phyloP scores from a whole-genome alignment of 1,284 basidiomycete species.

The Lentinus polychrous region DNA sequence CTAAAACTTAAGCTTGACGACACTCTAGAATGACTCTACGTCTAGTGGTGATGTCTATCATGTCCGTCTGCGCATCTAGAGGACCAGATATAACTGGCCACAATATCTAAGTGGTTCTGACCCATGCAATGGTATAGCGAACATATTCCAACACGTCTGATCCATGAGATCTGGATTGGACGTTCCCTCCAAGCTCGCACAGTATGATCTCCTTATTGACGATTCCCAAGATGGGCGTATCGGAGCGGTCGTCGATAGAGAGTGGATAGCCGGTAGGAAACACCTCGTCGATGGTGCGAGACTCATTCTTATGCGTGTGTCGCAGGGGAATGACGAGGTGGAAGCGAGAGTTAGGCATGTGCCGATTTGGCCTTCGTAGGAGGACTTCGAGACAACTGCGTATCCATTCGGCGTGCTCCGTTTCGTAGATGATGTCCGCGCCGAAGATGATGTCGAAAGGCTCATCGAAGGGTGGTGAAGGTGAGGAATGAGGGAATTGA shows the following conservation, averaged over 20 bases:
- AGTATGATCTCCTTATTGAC: conserved; percentile 43
- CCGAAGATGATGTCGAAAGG: conserved; percentile 68
- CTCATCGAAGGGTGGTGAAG: conserved; percentile 22
- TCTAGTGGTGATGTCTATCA: too few species aligned
- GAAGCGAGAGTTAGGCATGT: conserved; percentile 33
- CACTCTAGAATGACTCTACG: too few species aligned
- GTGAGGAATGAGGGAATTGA: conserved; percentile 28
- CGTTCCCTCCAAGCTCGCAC: conserved; percentile 43
- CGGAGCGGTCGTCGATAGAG: conserved; percentile 3
- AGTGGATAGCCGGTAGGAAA: conserved; percentile 33
- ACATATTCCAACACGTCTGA: conserved; percentile 53
- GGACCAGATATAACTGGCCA: too few species aligned
- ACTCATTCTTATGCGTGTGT: conserved; percentile 55
- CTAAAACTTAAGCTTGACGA: too few species aligned
- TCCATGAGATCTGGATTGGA: conserved; percentile 16
- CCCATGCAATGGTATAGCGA: conserved; percentile 64
- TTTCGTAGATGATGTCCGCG: conserved; percentile 74
- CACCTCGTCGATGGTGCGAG: conserved; percentile 45
- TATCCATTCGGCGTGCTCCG: conserved; percentile 62
- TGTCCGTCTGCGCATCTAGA: too few species aligned
- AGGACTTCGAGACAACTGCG: conserved; percentile 46
- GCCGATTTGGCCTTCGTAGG: conserved; percentile 36
- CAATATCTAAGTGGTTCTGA: neutral
- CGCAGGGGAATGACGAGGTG: conserved; percentile 75
- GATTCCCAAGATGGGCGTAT: conserved; percentile 29